Conservation (phyloP, 352 stramenopile species). For the Pythium insidiosum region DNA sequence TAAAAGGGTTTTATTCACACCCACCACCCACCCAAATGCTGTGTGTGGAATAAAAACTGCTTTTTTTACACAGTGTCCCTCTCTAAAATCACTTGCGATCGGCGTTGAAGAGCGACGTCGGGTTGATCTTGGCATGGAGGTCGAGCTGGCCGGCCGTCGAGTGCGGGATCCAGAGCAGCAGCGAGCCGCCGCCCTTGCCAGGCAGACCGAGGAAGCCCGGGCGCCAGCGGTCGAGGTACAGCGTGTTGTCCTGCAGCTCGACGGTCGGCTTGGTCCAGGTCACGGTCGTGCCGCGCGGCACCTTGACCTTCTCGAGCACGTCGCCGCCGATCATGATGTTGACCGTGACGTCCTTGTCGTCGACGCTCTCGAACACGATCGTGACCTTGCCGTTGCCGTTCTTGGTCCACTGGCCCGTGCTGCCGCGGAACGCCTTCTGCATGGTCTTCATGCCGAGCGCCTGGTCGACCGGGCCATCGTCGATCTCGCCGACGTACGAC, state of each 20-base stretch:
- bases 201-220: slow-evolving; percentile 35
- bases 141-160: neutral
- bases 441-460: slow-evolving; percentile 26
- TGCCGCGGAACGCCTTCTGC: slow-evolving; percentile 26
- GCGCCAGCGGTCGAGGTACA: slow-evolving; percentile 64
- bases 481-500: slow-evolving; percentile 28
- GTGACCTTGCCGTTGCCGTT: slow-evolving; percentile 24
- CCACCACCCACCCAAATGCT: too few species aligned
- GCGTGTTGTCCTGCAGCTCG: slow-evolving; percentile 31
- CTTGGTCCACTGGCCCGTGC: slow-evolving; percentile 25
- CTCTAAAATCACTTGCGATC: too few species aligned
- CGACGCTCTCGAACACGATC: slow-evolving; percentile 27
- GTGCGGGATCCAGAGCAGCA: neutral
- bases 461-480: slow-evolving; percentile 26
- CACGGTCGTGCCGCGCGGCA: slow-evolving; percentile 16
- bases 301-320: slow-evolving; percentile 22
- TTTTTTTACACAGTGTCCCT: too few species aligned
- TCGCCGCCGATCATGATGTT: slow-evolving; percentile 37
- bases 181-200: slow-evolving; percentile 20
- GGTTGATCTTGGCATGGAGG: neutral
- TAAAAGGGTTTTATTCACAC: too few species aligned
- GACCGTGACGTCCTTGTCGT: slow-evolving; percentile 30
- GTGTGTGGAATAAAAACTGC: too few species aligned
- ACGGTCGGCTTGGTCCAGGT: slow-evolving; percentile 21
- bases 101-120: neutral